phyloP scores from a whole-genome alignment of 148 eudicot genomes.

The Dysphania ambrosioides region DNA sequence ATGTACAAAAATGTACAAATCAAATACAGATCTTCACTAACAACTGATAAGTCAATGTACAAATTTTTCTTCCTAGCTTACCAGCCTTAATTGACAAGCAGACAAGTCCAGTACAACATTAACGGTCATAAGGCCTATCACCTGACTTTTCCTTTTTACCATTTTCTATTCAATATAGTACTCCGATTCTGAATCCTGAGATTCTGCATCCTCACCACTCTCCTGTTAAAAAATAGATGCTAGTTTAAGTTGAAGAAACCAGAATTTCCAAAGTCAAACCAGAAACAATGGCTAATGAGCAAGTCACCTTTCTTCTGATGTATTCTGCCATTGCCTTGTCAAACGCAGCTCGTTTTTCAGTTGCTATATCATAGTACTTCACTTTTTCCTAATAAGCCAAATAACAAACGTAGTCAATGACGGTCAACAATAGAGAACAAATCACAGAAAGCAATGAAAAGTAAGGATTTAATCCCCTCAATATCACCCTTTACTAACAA shows the following conservation, averaged over 20 bases:
- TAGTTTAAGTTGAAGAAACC: neutral
- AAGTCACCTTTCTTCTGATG: slow-evolving; percentile 57
- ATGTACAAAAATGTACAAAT: slow-evolving; percentile 17
- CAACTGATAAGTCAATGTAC: slow-evolving; percentile 19
- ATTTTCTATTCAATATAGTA: slow-evolving; percentile 31
- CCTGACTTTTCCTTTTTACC: neutral
- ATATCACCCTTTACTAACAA: neutral
- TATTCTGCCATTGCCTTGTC: slow-evolving; percentile 64
- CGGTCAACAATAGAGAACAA: neutral
- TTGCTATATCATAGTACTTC: slow-evolving; percentile 85
- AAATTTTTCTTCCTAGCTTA: slow-evolving; percentile 6
- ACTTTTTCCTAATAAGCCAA: slow-evolving; percentile 57
- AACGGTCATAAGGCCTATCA: neutral
- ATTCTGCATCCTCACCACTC: slow-evolving; percentile 49
- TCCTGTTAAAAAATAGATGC: slow-evolving; percentile 41
- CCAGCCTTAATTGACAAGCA: neutral
- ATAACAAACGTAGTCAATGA: neutral
- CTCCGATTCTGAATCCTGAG: slow-evolving; percentile 56
- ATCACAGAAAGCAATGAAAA: neutral
- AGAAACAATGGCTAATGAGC: neutral
- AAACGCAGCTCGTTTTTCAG: slow-evolving; percentile 78
- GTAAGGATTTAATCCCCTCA: neutral
- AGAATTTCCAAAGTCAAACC: neutral
- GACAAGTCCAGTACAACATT: neutral
- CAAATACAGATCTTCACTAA: neutral